These are phyloP conservation scores for Phytophthora multivora DNA, from an alignment of 352 stramenopile genomes.

Conservation along the genomic window DNA sequence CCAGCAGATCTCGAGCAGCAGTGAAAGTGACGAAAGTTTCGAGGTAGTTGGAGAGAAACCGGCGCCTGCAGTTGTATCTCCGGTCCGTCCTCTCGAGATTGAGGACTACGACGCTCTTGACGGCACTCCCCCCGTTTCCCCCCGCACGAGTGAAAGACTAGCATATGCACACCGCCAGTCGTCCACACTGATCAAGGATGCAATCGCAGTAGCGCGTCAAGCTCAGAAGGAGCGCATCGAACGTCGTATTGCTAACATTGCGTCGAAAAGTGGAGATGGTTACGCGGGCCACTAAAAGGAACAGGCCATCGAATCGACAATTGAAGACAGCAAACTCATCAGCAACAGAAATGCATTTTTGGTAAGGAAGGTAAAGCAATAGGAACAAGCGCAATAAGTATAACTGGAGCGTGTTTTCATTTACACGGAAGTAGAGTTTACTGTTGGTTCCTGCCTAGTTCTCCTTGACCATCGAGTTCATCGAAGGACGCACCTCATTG, in stretches of 20 bases:
- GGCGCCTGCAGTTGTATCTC: constrained; percentile 7
- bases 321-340: background rate
- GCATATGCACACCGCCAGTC: constrained; percentile 45
- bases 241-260: constrained; percentile 66
- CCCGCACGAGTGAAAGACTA: constrained; percentile 24
- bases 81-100: constrained; percentile 22
- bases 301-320: background rate
- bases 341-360: constrained; percentile 17
- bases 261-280: constrained; percentile 38
- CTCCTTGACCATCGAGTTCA: constrained; percentile 47
- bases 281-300: constrained; percentile 36
- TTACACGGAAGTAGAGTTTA: constrained; percentile 5
- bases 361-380: constrained; percentile 3
- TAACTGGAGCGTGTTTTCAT: constrained; percentile 24
- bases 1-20: constrained; percentile 24
- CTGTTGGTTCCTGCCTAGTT: constrained; percentile 16
- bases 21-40: constrained; percentile 46
- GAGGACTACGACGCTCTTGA: constrained; percentile 25
- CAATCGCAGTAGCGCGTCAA: constrained; percentile 55
- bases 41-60: constrained; percentile 42
- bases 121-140: constrained; percentile 43
- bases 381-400: constrained; percentile 24
- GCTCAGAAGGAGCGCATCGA: constrained; percentile 63
- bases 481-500: constrained; percentile 54
- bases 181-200: constrained; percentile 48